These are phyloP conservation scores for Brasenia schreberi DNA, from an alignment of 164 flowering plant species.

Conservation along the genomic window DNA sequence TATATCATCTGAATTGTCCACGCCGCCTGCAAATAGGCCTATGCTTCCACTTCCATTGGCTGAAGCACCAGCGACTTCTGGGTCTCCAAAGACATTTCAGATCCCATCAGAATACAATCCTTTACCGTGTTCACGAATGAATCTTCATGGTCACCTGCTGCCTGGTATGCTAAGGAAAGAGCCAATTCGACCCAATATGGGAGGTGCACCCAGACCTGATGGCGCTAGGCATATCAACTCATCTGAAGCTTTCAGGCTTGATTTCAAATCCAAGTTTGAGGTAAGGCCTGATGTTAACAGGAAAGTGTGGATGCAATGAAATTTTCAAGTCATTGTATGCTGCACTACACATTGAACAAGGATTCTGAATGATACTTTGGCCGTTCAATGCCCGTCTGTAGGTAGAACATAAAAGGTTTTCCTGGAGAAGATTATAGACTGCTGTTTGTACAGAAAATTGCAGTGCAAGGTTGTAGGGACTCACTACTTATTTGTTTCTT, in stretches of 20 bases:
- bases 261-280: neutral
- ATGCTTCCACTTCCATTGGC: no score
- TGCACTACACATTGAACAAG: no score
- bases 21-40: neutral
- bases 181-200: no score
- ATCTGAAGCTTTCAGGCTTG: neutral
- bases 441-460: no score
- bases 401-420: no score
- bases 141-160: slow-evolving; percentile 6
- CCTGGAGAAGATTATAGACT: no score
- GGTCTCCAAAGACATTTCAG: slow-evolving; percentile 1
- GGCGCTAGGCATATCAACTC: neutral
- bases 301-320: neutral
- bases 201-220: neutral
- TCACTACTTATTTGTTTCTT: no score
- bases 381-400: no score
- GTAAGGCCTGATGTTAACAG: neutral
- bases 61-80: no score
- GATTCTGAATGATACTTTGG: no score
- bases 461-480: no score
- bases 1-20: slow-evolving; percentile 2
- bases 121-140: slow-evolving; percentile 4
- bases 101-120: slow-evolving; percentile 1
- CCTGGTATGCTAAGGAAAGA: neutral
- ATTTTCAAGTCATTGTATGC: no score